Evolutionary conservation across 129 eudicot species (phyloP), one percentile per base, ranked within the genome.

Genomic region (Flaveria linearis): DNA sequence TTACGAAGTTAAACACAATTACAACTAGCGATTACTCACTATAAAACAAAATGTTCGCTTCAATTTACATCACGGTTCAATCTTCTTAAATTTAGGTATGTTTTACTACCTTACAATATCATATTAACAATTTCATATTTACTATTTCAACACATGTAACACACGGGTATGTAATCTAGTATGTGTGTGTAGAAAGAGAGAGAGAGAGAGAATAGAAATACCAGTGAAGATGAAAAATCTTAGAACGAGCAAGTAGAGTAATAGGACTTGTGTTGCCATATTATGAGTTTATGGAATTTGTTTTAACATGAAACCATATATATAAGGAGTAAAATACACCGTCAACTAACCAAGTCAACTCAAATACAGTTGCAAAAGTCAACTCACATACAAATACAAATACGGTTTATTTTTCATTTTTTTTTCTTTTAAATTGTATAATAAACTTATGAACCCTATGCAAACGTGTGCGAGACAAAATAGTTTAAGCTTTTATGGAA

Each of bases 271-370:
- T 20, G 22, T 15, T 45, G 42, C 58, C 74, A 69, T 69, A 13
- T 12, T 46, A 0, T 68, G 16, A 22, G 57, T 69, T 69, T 47
- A 23, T 69, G 57, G 73, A 46, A 22, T 69, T 46, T 69, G 57
- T 69, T 23, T 46, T 69, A 23, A 14, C 33, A 69, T 45, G 39
- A 69, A 69, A 47, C 74, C 60, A 69, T 69, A 69, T 68, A 17
- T 69, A 69, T 69, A 69, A 13, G 14, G 41, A 5, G 14, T 45
- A 69, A 23, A 20, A 26, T 69, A 57, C 2, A 69, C 43, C 12
- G 6, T 69, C 36, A 69, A 69, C 67, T 39, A 61, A 22, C 26
- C 14, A 5, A 64, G 69, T 64, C 69, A 64, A 64, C 67, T 25
- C 67, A 61, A 61, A 61, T 61, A 61, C 17, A 0, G 11, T 4